Evolutionary conservation across 2,329 filamentous ascomycete genomes (phyloP).

Genomic region (Thermothelomyces thermophilus): DNA sequence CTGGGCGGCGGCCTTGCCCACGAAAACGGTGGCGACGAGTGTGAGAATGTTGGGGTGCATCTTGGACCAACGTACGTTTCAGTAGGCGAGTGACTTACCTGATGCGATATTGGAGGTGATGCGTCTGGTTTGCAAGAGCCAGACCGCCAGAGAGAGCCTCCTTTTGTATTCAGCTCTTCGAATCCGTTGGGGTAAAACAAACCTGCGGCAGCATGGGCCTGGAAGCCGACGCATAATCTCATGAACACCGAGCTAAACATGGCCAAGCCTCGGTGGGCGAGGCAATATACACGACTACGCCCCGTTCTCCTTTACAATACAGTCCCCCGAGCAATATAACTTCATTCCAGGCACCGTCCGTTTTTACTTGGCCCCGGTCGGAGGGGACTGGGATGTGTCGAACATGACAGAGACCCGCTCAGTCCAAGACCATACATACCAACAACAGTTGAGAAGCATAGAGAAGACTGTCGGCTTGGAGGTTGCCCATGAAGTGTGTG

Average conservation of each 20-base stretch:
- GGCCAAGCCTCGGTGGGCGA: background rate
- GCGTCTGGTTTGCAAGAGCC: background rate
- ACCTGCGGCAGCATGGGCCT: slow-evolving; percentile 9
- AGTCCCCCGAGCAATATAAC: slow-evolving; percentile 1
- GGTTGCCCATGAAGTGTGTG: no score
- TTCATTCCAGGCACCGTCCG: background rate
- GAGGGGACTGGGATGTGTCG: background rate
- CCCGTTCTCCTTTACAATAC: background rate
- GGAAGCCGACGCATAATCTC: background rate
- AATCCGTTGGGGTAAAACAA: background rate
- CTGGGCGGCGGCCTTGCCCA: slow-evolving; percentile 37
- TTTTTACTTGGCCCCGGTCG: background rate
- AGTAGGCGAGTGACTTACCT: background rate
- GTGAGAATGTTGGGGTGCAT: background rate
- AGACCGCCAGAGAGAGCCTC: no score
- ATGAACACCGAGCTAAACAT: background rate
- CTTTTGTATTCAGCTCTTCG: background rate
- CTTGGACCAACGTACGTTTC: background rate
- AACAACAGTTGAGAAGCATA: no score
- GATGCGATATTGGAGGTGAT: background rate
- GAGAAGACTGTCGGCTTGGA: no score
- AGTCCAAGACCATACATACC: no score
- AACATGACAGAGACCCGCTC: no score
- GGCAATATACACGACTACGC: background rate
- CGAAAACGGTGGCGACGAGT: background rate